Evolutionary conservation across 495 filamentous ascomycete species (phyloP).

Genomic region (Tirmania nivea): DNA sequence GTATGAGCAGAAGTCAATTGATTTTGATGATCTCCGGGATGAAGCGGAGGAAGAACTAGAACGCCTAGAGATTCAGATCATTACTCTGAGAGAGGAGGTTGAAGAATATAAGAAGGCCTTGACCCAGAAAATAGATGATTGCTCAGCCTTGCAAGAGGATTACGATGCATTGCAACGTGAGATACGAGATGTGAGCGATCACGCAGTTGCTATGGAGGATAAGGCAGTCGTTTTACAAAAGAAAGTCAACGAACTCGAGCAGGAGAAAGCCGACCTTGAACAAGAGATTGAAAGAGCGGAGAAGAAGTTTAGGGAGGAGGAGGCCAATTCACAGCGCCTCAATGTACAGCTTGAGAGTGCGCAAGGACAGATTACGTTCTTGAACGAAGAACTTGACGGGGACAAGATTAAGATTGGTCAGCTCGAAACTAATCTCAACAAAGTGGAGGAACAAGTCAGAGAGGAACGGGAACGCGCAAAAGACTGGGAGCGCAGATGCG

Average conservation of each 20-base stretch:
- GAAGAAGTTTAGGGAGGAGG: conserved; percentile 51
- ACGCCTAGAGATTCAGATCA: conserved; percentile 54
- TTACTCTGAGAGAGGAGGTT: conserved; percentile 48
- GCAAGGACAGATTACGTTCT: conserved; percentile 81
- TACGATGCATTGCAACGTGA: conserved; percentile 69
- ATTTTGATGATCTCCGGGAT: conserved; percentile 54
- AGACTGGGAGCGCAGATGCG: conserved; percentile 42
- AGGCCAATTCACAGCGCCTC: conserved; percentile 63
- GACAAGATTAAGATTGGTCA: conserved; percentile 98
- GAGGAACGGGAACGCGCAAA: conserved; percentile 84
- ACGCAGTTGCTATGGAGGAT: conserved; percentile 66
- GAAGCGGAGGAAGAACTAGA: conserved; percentile 73
- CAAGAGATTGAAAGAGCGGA: conserved; percentile 58
- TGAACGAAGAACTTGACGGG: conserved; percentile 88
- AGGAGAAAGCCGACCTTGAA: conserved; percentile 46
- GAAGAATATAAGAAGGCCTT: conserved; percentile 32
- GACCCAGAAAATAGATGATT: conserved; percentile 54
- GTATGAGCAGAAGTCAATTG: conserved; percentile 56
- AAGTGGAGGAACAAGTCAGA: conserved; percentile 43
- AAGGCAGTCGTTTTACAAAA: conserved; percentile 39
- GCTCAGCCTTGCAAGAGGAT: conserved; percentile 62
- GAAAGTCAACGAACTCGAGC: conserved; percentile 14
- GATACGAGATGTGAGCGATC: conserved; percentile 74
- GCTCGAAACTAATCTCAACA: conserved; percentile 58
- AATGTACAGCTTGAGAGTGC: conserved; percentile 79